Conservation (phyloP, 1,139 yeast species). For the Kurtzmaniella quercitrusa region DNA sequence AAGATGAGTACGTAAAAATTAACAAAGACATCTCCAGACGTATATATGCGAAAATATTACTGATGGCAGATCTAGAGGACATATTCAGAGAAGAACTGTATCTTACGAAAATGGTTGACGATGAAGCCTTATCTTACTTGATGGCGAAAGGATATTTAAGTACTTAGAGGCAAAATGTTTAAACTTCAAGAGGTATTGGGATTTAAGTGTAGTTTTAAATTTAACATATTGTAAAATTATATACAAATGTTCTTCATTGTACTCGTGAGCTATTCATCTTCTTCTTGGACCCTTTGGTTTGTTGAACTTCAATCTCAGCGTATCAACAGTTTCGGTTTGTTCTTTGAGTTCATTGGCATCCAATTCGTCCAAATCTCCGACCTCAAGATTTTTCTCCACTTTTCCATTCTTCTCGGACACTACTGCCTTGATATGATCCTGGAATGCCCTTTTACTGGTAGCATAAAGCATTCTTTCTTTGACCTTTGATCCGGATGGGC, state of each 20-base stretch:
- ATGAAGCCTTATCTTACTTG: background rate
- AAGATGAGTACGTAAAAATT: constrained; percentile 31
- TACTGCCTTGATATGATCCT: constrained; percentile 42
- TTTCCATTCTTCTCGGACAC: constrained; percentile 19
- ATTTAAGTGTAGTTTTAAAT: too few species aligned
- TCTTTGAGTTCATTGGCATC: constrained; percentile 38
- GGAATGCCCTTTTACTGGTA: constrained; percentile 67
- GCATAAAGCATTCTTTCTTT: constrained; percentile 94
- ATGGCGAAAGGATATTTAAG: background rate
- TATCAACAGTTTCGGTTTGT: constrained; percentile 12
- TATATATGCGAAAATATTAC: constrained; percentile 35
- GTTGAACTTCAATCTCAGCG: constrained; percentile 32
- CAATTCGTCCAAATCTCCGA: constrained; percentile 66
- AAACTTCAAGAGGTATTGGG: too few species aligned
- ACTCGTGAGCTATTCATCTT: too few species aligned
- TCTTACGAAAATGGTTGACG: constrained; percentile 4
- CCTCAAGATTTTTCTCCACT: constrained; percentile 49
- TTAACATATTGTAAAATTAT: too few species aligned
- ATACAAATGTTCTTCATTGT: too few species aligned
- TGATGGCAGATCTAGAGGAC: constrained; percentile 8
- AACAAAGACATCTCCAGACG: constrained; percentile 40
- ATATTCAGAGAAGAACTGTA: constrained; percentile 2
- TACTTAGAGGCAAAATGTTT: background rate
- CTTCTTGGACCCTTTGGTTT: constrained; percentile 59
- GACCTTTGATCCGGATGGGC: constrained; percentile 88